Conservation (phyloP, 2,329 filamentous ascomycete species). For the Alternaria metachromatica region DNA sequence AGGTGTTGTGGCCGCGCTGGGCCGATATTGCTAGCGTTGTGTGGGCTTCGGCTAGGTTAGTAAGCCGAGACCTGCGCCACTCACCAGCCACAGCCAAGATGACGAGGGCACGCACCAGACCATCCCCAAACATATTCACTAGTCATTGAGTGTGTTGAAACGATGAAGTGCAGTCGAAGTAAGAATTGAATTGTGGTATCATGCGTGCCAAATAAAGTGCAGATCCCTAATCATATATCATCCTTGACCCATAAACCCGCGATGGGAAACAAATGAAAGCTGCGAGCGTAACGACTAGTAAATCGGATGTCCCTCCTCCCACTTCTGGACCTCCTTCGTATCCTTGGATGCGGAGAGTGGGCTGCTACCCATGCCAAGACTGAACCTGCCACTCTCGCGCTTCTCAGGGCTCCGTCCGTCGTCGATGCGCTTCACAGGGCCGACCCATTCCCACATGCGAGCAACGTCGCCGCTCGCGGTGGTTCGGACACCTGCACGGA, state of each 20-base stretch:
- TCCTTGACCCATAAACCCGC: neutral
- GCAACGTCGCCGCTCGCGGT: conserved; percentile 62
- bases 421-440: conserved; percentile 61
- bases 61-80: conserved; percentile 22
- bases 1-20: conserved; percentile 28
- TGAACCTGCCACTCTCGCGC: conserved; percentile 43
- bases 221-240: neutral
- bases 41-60: conserved; percentile 43
- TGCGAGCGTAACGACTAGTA: conserved; percentile 45
- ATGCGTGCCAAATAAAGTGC: conserved; percentile 22
- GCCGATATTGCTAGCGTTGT: conserved; percentile 37
- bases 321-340: conserved; percentile 46
- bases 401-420: conserved; percentile 42
- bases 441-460: conserved; percentile 73
- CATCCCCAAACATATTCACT: neutral
- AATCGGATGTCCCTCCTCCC: conserved; percentile 57
- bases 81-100: conserved; percentile 21
- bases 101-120: neutral
- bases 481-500: conserved; percentile 77
- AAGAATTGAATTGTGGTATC: conserved; percentile 35
- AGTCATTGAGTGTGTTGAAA: neutral
- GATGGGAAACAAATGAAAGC: conserved; percentile 4
- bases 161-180: neutral
- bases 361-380: conserved; percentile 40
- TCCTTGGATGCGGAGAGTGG: conserved; percentile 38